Evolutionary conservation across 2,329 filamentous ascomycete species (phyloP).

Genomic region (Neofusicoccum parvum): DNA sequence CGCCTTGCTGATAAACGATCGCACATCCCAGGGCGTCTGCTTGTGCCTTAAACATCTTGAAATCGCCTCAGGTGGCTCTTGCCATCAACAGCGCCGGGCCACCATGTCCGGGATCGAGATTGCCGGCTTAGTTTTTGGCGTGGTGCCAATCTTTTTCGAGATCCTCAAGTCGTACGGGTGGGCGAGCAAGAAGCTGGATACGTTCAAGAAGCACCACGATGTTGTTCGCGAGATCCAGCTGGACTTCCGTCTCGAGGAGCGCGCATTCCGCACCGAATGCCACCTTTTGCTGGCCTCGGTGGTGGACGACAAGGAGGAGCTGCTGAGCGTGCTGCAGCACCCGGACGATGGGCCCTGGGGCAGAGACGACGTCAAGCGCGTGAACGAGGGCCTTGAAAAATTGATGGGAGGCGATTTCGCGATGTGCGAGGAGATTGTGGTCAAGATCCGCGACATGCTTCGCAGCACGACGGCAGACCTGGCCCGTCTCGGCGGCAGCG

Average conservation of each 20-base stretch:
- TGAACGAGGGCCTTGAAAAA: not conserved
- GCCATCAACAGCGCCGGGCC: not conserved
- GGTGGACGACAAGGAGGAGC: conserved; percentile 25
- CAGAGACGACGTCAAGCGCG: conserved; percentile 15
- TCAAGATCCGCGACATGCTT: conserved; percentile 21
- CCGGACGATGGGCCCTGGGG: conserved; percentile 5
- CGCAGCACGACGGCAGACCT: conserved; percentile 21
- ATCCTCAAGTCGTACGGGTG: conserved; percentile 27
- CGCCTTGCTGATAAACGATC: not conserved
- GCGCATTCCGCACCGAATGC: conserved; percentile 30
- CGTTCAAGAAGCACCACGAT: conserved; percentile 28
- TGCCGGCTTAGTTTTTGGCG: conserved; percentile 28
- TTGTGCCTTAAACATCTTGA: not conserved
- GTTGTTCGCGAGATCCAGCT: conserved; percentile 24
- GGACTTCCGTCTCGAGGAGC: conserved; percentile 25
- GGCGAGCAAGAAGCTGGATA: conserved; percentile 22
- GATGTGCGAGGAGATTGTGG: conserved; percentile 21
- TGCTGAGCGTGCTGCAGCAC: conserved; percentile 14
- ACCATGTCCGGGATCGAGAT: conserved; percentile 29
- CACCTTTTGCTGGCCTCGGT: conserved; percentile 27
- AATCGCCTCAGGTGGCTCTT: too few species aligned
- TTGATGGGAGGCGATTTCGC: conserved; percentile 23
- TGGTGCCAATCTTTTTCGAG: conserved; percentile 30
- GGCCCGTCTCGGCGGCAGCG: conserved; percentile 2
- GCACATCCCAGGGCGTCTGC: too few species aligned